Base-by-base conservation (phyloP, 2,329 filamentous ascomycete species). In the Orbilia blumenaviensis region DNA sequence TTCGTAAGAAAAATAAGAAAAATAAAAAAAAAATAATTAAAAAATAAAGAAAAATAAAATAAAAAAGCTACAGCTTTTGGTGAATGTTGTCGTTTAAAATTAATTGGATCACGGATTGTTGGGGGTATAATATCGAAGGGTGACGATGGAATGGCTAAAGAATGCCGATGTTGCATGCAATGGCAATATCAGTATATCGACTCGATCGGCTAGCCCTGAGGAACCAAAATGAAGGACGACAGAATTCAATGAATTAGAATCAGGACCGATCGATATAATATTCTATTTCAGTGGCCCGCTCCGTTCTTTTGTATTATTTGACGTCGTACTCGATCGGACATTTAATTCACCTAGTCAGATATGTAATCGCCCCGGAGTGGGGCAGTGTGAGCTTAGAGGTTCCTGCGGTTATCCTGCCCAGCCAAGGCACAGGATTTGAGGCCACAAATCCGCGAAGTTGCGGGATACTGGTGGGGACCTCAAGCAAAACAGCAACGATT, bases 241-340 rank as follows among this genome's bases (percentile, higher is more conserved):
- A 56, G 32, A 38, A 56, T 29, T 12, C 29, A 56, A 56, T 38
- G 36, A 56, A 56, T 68, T 44, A 16, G 29, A 34, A 34, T 10
- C 36, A 64, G 66, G 38, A 23, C 42, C 32, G 60, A 50, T 18
- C 42, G 42, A 64, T 50, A 64, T 21, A 68, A 52, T 38, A 34
- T 9, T 58, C 23, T 44, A 34, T 25, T 34, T 23, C 29, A 38
- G 14, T 29, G 34, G 3, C 27, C 18, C 21, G 38, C 36, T 48
- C 42, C 60, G 42, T 36, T 50, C 60, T 46, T 48, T 64, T 46
- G 60, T 52, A 52, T 42, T 64, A 64, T 66, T 25, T 66, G 68
- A 66, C 18, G 69, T 66, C 62, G 62, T 56, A 61, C 69, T 64
- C 42, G 21, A 29, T 73, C 68, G 68, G 68, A 73, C 42, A 73